Base-by-base conservation (phyloP, 768 basidiomycete genomes). In the Fomitopsis pulvina region DNA sequence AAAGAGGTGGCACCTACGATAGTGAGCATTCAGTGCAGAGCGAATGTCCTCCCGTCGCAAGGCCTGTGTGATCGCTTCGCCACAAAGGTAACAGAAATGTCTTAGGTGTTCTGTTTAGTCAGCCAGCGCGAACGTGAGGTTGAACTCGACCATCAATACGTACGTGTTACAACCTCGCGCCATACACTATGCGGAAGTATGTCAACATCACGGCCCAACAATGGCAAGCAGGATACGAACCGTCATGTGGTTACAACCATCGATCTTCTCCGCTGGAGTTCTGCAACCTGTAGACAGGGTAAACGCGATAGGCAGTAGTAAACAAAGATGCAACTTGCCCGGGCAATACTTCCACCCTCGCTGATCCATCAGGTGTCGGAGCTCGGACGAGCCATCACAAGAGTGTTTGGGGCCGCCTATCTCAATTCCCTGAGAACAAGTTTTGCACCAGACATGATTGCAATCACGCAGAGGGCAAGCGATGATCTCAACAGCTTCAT, bases 321-420 rank as follows among this genome's bases (percentile, higher is more conserved):
- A n/a, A 11, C 29, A 18, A 25, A 3, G 14, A n/a, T 9, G 16
- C 7, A 3, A 55, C 70, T 44, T 55, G 69, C 83, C 78, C 52
- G 83, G 79, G 59, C 84, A 85, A 46, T 73, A 71, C 52, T 77
- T 79, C 83, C 83, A 85, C 5, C 81, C 81, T n/a, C 70, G 64
- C 56, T 67, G 53, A 30, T 65, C 60, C 77, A 82, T 79, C 39
- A 81, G 51, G 45, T 72, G 63, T 3, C 74, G 70, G 7, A 83
- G 68, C 56, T 83, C 82, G 1, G 68, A 68, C 11, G 76, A 68
- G 3, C 78, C 80, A 50, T 82, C 81, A 60, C 83, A 85, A 0
- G 77, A 77, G 59, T 82, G 79, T 47, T 66, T 64, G 11, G 68
- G 71, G 5, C 68, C 72, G 16, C 60, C 64, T 10, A 63, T 20